phyloP scores from a whole-genome alignment of 1,284 basidiomycete species.

The Tetrapyrgos nigripes region DNA sequence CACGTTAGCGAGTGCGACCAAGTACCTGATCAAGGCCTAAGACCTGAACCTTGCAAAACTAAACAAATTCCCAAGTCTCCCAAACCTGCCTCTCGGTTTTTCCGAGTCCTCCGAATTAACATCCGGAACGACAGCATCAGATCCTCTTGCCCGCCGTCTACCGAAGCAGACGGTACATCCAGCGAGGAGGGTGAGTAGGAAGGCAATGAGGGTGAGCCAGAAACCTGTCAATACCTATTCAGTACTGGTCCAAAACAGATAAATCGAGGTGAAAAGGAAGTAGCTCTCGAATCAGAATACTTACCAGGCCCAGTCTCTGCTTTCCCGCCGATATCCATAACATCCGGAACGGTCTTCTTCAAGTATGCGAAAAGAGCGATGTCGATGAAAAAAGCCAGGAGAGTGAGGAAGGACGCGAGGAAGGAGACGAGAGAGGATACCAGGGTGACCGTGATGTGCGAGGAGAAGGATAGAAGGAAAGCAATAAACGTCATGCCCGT shows the following conservation, averaged over 20 bases:
- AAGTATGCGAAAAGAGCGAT: constrained; percentile 73
- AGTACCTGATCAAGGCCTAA: too few species aligned
- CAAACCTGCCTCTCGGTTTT: too few species aligned
- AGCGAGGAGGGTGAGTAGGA: constrained; percentile 67
- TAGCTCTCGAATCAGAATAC: too few species aligned
- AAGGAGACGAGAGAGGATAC: constrained; percentile 67
- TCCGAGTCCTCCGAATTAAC: too few species aligned
- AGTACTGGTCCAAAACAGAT: too few species aligned
- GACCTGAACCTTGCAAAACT: too few species aligned
- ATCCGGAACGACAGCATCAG: not conserved
- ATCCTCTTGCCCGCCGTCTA: constrained; percentile 48
- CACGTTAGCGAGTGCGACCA: too few species aligned
- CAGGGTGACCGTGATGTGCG: constrained; percentile 62
- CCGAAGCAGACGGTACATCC: constrained; percentile 76
- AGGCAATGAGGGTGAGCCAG: constrained; percentile 75
- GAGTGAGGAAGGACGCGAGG: constrained; percentile 66
- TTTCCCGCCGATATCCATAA: constrained; percentile 43
- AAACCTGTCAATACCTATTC: constrained; percentile 54
- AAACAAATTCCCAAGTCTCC: too few species aligned
- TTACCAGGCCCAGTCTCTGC: constrained; percentile 67
- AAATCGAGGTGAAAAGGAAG: not conserved
- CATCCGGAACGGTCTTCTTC: constrained; percentile 52
- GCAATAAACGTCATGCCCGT: constrained; percentile 68
- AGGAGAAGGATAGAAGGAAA: constrained; percentile 66
- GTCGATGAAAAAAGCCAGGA: constrained; percentile 77